Percentiles rank a stretch among this genome's conserved stretches.
These are phyloP conservation scores for Fusarium pseudocircinatum DNA, from an alignment of 2,329 filamentous ascomycete genomes.

Conservation along the genomic window DNA sequence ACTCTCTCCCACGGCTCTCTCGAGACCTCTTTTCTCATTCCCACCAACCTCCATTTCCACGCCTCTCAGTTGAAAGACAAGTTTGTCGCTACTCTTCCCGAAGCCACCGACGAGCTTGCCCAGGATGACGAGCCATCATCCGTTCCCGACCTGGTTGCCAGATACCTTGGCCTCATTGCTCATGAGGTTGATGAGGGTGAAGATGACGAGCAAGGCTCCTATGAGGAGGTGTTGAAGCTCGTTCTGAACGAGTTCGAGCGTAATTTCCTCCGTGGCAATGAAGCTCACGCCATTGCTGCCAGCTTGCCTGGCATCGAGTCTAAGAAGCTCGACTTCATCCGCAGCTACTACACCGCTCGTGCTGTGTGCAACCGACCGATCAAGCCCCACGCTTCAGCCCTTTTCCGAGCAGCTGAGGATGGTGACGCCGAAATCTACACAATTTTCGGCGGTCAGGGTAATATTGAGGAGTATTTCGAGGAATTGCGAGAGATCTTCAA, in stretches of 20 bases:
- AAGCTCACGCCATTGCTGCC: constrained; percentile 90
- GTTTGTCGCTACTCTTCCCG: constrained; percentile 85
- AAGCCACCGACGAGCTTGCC: constrained; percentile 94
- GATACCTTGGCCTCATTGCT: constrained; percentile 92
- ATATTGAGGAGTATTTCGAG: constrained; percentile 99
- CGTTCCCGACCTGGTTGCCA: constrained; percentile 87
- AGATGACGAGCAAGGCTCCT: constrained; percentile 87
- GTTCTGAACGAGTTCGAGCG: constrained; percentile 96
- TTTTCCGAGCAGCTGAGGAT: constrained; percentile 88
- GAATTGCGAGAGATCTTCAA: constrained; percentile 91
- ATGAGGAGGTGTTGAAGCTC: constrained; percentile 91
- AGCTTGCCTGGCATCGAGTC: constrained; percentile 87
- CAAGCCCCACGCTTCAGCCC: constrained; percentile 91
- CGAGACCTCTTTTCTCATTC: constrained; percentile 95
- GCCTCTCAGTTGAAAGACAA: constrained; percentile 93
- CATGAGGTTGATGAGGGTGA: constrained; percentile 91
- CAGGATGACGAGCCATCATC: constrained; percentile 99
- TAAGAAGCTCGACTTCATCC: constrained; percentile 91
- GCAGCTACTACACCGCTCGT: constrained; percentile 91
- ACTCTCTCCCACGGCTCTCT: constrained; percentile 92
- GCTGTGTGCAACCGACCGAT: constrained; percentile 85
- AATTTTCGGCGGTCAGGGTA: constrained; percentile 96
- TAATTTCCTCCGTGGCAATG: constrained; percentile 92
- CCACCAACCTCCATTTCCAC: constrained; percentile 94
- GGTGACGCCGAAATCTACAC: constrained; percentile 87